Conservation (phyloP, 805 yeast species). For the Barnettozyma botsteinii region DNA sequence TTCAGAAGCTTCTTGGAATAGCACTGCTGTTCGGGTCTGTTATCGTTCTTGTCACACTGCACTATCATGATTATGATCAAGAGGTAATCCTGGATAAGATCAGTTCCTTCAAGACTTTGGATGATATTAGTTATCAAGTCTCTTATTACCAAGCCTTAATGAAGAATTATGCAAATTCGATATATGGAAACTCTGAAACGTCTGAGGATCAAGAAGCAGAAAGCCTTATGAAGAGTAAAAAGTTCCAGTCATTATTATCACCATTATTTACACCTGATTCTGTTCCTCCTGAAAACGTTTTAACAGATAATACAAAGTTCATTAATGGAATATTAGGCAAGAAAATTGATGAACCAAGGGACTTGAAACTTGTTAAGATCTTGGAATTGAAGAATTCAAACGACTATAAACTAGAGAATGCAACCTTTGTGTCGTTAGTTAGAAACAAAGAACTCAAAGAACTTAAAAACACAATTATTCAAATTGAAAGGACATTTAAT, state of each 20-base stretch:
- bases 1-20: slow-evolving; percentile 11
- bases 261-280: slow-evolving; percentile 19
- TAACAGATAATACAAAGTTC: slow-evolving; percentile 11
- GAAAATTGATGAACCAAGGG: slow-evolving; percentile 26
- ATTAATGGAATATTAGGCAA: slow-evolving; percentile 6
- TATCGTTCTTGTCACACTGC: slow-evolving; percentile 3
- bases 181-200: slow-evolving; percentile 11
- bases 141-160: slow-evolving; percentile 18
- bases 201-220: background rate
- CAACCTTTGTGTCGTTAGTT: slow-evolving; percentile 70
- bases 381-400: slow-evolving; percentile 9
- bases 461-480: slow-evolving; percentile 47
- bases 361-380: slow-evolving; percentile 14
- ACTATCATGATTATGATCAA: slow-evolving; percentile 12
- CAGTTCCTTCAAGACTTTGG: slow-evolving; percentile 4
- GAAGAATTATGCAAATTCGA: slow-evolving; percentile 18
- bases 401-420: slow-evolving; percentile 45
- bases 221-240: background rate
- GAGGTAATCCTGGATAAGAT: slow-evolving; percentile 3
- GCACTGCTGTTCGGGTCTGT: background rate
- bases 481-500: slow-evolving; percentile 63
- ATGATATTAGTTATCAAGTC: slow-evolving; percentile 10
- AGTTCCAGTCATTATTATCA: slow-evolving; percentile 11
- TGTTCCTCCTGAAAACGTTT: slow-evolving; percentile 11
- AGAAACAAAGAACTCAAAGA: slow-evolving; percentile 53